Conservation (phyloP, 345 rosid species). For the Eucalyptus cloeziana region DNA sequence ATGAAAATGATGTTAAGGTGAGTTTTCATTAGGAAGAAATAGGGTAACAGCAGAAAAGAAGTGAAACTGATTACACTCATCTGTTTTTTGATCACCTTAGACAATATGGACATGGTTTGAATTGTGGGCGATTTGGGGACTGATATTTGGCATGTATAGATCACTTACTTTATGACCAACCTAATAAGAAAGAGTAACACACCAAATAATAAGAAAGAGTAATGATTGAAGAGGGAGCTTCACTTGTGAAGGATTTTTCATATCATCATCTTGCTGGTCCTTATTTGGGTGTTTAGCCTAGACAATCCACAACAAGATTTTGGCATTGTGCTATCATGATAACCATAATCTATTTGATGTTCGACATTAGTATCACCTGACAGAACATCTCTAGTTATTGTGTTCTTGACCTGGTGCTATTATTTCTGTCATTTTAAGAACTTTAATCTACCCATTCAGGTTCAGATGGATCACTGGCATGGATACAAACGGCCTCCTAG, state of each 20-base stretch:
- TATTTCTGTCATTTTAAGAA: background rate
- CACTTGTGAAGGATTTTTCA: background rate
- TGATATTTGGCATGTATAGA: background rate
- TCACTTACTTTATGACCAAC: background rate
- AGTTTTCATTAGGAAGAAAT: background rate
- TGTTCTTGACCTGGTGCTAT: background rate
- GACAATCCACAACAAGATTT: background rate
- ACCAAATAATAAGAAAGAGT: background rate
- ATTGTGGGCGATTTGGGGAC: background rate
- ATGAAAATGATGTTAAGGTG: background rate
- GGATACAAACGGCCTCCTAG: slow-evolving; percentile 53
- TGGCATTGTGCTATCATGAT: background rate
- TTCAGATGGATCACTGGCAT: slow-evolving; percentile 65
- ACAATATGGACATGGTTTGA: background rate
- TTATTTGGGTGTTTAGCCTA: background rate
- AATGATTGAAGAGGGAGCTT: background rate
- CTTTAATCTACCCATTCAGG: slow-evolving; percentile 9
- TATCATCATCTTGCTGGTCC: background rate
- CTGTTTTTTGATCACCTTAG: background rate
- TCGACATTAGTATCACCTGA: background rate
- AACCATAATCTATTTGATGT: background rate
- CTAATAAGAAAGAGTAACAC: background rate
- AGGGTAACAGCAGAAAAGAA: background rate
- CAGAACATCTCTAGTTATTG: background rate
- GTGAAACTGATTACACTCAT: background rate